Base-by-base conservation (phyloP, 2,329 filamentous ascomycete species). In the Trichoderma sp. region DNA sequence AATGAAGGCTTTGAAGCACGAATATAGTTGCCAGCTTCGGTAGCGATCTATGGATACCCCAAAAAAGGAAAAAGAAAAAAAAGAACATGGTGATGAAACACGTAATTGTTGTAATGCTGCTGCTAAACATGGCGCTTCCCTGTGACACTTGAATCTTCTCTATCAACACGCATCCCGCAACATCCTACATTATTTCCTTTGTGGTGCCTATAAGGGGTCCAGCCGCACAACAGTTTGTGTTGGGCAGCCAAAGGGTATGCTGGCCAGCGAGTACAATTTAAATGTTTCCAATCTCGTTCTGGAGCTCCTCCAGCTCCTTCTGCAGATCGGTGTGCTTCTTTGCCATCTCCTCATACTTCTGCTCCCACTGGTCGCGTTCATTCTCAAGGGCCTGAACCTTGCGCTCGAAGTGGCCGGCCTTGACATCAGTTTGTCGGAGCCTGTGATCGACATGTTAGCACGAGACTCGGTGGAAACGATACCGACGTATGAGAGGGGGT, bases 341-440 rank as follows among this genome's bases (percentile, higher is more conserved):
- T 81, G 93, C 86, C 93, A 98, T 97, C 86, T 98, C 96, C 88
- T 98, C 97, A 88, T 97, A 98, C 90, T 99, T 98, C 86, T 90
- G 85, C 89, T 98, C 97, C 95, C 95, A 98, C 86, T 95, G 92
- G 86, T 98, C 95, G 82, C 94, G 93, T 85, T 95, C 91, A 83
- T 91, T 89, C 88, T 99, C 97, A 83, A 98, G 92, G 82, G 97
- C 96, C 87, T 98, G 95, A 81, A 98, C 97, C 90, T 98, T 98
- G 88, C 97, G 97, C 89, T 99, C 97, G 87, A 96, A 98, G 89
- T 99, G 96, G 82, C 96, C 97, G 83, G 96, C 95, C 91, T 98
- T 98, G 88, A 98, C 95, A 85, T 99, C 97, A 88, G 97, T 98
- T 89, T 98, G 95, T 85, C 97, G 95, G 84, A 98, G 94, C 89